Base-by-base conservation (phyloP, 2,329 filamentous ascomycete genomes). In the Dryadomyces quercivorus region DNA sequence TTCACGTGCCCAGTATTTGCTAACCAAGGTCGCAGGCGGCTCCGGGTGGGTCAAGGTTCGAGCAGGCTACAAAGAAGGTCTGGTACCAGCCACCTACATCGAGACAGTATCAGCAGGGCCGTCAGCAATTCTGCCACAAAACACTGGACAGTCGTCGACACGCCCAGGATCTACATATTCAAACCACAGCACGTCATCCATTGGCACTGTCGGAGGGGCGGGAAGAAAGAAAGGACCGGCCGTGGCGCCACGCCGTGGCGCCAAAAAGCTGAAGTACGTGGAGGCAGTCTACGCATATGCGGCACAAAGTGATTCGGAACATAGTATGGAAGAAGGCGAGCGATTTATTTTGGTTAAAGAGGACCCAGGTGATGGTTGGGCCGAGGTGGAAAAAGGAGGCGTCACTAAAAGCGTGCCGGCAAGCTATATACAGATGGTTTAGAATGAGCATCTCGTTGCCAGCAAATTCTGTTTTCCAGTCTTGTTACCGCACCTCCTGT, bases 361-460 rank as follows among this genome's bases (percentile, higher is more conserved):
- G 55, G 92, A 97, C 65, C 79, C 84, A 0, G 93, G 93, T 1
- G 93, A 97, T 71, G 93, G 93, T 0, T 98, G 93, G 93, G 88
- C 85, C 31, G 93, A 97, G 72, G 93, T 98, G 18, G 93, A 97
- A 72, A 90, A 88, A 69, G 90, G 88, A 18, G 91, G 91, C 1
- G 74, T 83, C 44, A 88, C 84, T 50, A 91, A 84, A 65, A 95
- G 90, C 67, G 93, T 98, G 53, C 93, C 93, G 48, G 91, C 91
- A 42, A 95, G 89, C 68, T 98, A 97, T 72, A 80, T 97, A 57
- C 86, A 90, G 69, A 80, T 85, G 63, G 81, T 88, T 51, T 86
- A 48, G 22, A 31, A n/a, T 73, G 69, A 21, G 72, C 69, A 44
- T 2, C 2, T 22, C 9, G 26, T 21, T 36, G 22, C 43, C 26